Evolutionary conservation across 148 eudicot genomes (phyloP).

Genomic region (Arctostaphylos glauca): DNA sequence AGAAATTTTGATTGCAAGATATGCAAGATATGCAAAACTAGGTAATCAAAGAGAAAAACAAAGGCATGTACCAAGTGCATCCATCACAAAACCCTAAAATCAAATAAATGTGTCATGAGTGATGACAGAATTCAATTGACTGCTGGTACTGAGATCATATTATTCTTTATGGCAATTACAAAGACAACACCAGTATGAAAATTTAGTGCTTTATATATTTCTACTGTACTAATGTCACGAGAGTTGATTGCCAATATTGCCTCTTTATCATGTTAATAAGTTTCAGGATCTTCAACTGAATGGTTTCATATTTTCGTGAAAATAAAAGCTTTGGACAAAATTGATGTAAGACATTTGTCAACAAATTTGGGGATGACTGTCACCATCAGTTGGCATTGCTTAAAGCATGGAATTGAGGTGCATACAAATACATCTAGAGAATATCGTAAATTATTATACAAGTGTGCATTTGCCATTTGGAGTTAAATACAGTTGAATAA

Average conservation of each 20-base stretch:
- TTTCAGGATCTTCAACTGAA: neutral
- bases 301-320: neutral
- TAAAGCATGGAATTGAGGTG: neutral
- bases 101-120: neutral
- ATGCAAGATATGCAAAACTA: conserved; percentile 13
- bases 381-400: neutral
- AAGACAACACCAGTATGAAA: neutral
- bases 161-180: neutral
- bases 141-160: neutral
- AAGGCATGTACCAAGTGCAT: neutral
- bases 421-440: neutral
- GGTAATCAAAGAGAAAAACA: neutral
- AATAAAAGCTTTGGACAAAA: neutral
- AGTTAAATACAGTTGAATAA: neutral
- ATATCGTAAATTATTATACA: neutral
- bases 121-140: neutral
- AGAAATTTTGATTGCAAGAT: conserved; percentile 11
- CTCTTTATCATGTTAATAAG: neutral
- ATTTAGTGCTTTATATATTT: neutral
- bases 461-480: neutral
- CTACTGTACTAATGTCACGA: too few species aligned
- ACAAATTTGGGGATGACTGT: neutral
- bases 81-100: neutral
- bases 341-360: neutral
- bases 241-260: neutral